Evolutionary conservation across 129 eudicot genomes (phyloP).

Genomic region (Calendula officinalis): DNA sequence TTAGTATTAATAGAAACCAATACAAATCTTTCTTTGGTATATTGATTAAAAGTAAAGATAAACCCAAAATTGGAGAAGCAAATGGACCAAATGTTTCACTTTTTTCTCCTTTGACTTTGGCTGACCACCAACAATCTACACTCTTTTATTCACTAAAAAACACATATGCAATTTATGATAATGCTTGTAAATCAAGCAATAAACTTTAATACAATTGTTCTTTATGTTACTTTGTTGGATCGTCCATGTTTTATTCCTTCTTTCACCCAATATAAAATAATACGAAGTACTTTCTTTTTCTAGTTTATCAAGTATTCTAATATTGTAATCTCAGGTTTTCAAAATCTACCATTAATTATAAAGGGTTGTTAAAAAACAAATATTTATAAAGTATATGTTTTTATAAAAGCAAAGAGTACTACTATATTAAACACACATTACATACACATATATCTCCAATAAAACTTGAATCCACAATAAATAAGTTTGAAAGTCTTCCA

Average conservation of each 20-base stretch:
- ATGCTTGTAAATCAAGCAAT: constrained; percentile 42
- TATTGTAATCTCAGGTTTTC: neutral
- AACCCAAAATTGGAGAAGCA: constrained; percentile 30
- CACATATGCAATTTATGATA: constrained; percentile 32
- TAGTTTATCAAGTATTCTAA: neutral
- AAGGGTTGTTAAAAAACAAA: neutral
- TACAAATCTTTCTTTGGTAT: no score
- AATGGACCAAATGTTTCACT: constrained; percentile 33
- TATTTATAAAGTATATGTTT: neutral
- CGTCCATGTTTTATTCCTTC: constrained; percentile 33
- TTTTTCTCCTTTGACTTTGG: constrained; percentile 33
- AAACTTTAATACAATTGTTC: constrained; percentile 31
- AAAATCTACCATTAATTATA: neutral
- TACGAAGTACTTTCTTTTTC: constrained; percentile 1
- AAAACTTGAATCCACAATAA: no score
- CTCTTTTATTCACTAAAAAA: constrained; percentile 28
- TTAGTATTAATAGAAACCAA: no score
- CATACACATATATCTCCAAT: no score
- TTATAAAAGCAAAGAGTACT: neutral
- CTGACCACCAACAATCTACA: constrained; percentile 33
- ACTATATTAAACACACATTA: no score
- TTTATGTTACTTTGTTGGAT: constrained; percentile 38
- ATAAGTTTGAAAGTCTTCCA: no score
- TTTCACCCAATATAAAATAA: constrained; percentile 19
- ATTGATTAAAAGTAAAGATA: constrained; percentile 24